These are phyloP conservation scores for Myotisia sp. DNA, from an alignment of 2,329 filamentous ascomycete genomes.

Conservation along the genomic window DNA sequence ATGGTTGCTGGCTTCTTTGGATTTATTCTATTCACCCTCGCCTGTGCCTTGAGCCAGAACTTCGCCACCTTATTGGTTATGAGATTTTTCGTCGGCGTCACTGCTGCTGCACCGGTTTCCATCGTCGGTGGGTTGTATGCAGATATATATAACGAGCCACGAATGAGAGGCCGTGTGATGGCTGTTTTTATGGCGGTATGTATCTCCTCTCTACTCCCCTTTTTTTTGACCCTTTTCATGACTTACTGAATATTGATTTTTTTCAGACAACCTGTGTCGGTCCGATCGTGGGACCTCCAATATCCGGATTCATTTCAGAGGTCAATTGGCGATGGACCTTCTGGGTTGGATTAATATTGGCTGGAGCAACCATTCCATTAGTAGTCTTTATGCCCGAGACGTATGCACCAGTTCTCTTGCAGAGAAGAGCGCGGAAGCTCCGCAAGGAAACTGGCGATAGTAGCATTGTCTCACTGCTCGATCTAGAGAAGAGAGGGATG, in stretches of 20 bases:
- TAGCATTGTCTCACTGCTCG: conserved; percentile 12
- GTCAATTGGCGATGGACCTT: conserved; percentile 37
- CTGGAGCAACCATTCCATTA: conserved; percentile 40
- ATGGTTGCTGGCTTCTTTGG: conserved; percentile 38
- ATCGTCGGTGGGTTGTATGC: conserved; percentile 34
- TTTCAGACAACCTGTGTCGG: conserved; percentile 26
- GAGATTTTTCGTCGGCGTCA: conserved; percentile 32
- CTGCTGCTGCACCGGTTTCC: conserved; percentile 32
- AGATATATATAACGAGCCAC: conserved; percentile 34
- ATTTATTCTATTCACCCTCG: conserved; percentile 31
- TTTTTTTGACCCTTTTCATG: background rate
- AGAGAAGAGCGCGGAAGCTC: conserved; percentile 34
- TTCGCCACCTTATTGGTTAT: conserved; percentile 32
- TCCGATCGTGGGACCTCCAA: conserved; percentile 30
- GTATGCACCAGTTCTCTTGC: conserved; percentile 44
- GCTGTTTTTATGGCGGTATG: conserved; percentile 31
- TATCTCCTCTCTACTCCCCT: background rate
- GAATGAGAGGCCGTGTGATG: conserved; percentile 30
- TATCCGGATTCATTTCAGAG: conserved; percentile 33
- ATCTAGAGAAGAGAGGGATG: conserved; percentile 10
- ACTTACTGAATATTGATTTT: background rate
- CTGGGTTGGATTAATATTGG: conserved; percentile 54
- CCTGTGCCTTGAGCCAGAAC: conserved; percentile 30
- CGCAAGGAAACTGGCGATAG: conserved; percentile 11
- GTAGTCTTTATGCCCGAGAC: conserved; percentile 52